phyloP scores from a whole-genome alignment of 2,329 filamentous ascomycete genomes.

The Calycina marina region DNA sequence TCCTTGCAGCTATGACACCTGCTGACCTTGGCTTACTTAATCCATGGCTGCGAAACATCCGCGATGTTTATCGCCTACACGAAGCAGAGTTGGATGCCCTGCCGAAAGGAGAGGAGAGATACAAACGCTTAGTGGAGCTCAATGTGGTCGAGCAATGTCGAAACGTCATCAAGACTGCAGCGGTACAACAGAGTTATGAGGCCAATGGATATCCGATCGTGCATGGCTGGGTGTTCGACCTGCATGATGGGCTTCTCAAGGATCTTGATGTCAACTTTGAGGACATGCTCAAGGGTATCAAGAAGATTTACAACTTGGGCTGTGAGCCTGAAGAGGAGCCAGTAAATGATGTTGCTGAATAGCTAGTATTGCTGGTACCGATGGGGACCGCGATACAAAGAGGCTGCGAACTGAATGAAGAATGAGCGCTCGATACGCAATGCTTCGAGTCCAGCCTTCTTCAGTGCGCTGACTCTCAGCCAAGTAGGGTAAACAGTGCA shows the following conservation, averaged over 20 bases:
- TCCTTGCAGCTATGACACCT: conserved; percentile 60
- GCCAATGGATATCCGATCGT: conserved; percentile 52
- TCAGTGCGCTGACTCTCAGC: too few relatives aligned
- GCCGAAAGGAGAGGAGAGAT: conserved; percentile 41
- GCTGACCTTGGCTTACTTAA: conserved; percentile 57
- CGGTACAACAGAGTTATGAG: conserved; percentile 57
- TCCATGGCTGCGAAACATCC: conserved; percentile 61
- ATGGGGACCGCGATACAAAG: too few relatives aligned
- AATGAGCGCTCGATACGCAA: too few relatives aligned
- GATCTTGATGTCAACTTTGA: conserved; percentile 50
- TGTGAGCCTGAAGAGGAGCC: too few relatives aligned
- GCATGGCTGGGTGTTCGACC: conserved; percentile 61
- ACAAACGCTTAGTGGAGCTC: conserved; percentile 63
- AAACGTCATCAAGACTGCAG: conserved; percentile 65
- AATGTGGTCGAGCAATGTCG: conserved; percentile 70
- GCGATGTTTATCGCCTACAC: conserved; percentile 59
- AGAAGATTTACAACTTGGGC: conserved; percentile 55
- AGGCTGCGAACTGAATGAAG: too few relatives aligned
- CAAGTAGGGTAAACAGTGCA: too few relatives aligned
- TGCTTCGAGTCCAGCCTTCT: too few relatives aligned
- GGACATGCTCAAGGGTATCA: conserved; percentile 37
- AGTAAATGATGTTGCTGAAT: too few relatives aligned
- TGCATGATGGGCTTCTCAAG: conserved; percentile 50
- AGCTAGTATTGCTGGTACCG: too few relatives aligned
- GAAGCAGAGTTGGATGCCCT: conserved; percentile 55